phyloP scores from a whole-genome alignment of 805 yeast species.

The Zygosaccharomyces rouxii region DNA sequence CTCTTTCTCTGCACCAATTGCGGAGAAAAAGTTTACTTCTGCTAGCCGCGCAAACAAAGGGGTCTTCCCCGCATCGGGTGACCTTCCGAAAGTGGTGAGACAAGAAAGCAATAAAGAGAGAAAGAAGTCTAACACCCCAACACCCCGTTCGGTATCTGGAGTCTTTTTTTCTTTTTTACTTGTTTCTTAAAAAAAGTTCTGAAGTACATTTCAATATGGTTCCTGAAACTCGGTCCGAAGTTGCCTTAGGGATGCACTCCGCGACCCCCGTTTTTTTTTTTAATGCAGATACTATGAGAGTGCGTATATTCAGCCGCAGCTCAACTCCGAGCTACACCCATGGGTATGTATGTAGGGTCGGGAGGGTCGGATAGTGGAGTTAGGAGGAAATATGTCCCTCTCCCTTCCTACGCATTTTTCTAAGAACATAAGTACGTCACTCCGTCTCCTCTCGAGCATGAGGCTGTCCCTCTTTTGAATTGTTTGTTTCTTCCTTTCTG shows the following conservation, averaged over 20 bases:
- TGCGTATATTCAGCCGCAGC: not conserved
- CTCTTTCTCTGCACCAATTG: not conserved
- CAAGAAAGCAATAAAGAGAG: not conserved
- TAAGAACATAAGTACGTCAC: not conserved
- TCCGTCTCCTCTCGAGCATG: slow-evolving; percentile 3
- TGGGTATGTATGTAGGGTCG: not conserved
- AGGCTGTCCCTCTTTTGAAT: not conserved
- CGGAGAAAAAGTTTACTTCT: not conserved
- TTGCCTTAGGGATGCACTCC: not conserved
- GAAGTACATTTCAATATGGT: slow-evolving; percentile 1
- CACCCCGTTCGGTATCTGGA: not conserved
- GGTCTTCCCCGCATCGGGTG: not conserved
- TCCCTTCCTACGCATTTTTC: no score
- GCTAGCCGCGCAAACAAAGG: not conserved
- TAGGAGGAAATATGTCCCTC: not conserved
- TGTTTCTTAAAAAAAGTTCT: not conserved
- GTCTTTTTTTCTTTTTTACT: not conserved
- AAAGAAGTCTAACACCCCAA: not conserved
- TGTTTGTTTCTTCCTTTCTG: not conserved
- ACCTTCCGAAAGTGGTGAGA: not conserved
- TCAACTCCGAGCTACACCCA: not conserved
- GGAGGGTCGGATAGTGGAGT: not conserved
- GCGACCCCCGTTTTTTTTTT: not conserved
- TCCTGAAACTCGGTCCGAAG: not conserved
- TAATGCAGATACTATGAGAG: no score